A percentile compares a stretch with the other conserved stretches of the same genome.
Conservation (phyloP, 768 basidiomycete genomes). For the Xerocomellus amylosporus region DNA sequence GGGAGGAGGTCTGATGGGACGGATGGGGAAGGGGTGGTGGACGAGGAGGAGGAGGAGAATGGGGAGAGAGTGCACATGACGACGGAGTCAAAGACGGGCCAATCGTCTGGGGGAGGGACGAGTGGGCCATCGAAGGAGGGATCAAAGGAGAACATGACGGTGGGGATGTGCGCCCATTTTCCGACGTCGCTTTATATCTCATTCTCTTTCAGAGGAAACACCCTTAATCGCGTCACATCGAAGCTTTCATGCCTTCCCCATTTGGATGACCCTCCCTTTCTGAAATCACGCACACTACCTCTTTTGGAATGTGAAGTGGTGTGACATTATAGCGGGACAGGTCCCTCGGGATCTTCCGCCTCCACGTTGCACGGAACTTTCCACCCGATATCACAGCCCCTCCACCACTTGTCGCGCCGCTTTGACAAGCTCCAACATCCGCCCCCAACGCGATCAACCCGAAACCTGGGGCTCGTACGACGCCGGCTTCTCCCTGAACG, state of each 20-base stretch:
- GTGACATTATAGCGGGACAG: background rate
- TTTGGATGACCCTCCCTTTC: conserved; percentile 18
- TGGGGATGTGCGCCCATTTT: conserved; percentile 1
- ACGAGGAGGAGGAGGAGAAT: conserved; percentile 11
- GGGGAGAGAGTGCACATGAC: conserved; percentile 6
- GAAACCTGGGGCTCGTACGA: conserved; percentile 43
- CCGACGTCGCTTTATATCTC: conserved; percentile 25
- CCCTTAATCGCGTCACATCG: conserved; percentile 29
- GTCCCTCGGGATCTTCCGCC: conserved; percentile 17
- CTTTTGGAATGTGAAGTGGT: conserved; percentile 12
- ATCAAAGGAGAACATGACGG: conserved; percentile 21
- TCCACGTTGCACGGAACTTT: conserved; percentile 22
- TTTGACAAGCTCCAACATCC: conserved; percentile 41
- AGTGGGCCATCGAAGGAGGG: conserved; percentile 10
- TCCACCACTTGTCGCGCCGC: conserved; percentile 13
- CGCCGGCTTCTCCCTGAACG: conserved; percentile 21
- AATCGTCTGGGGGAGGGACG: conserved; percentile 14
- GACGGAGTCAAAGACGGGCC: conserved; percentile 27
- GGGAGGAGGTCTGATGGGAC: background rate
- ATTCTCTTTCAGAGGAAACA: background rate
- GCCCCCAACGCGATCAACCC: conserved; percentile 44
- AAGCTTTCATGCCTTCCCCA: conserved; percentile 8
- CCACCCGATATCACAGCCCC: background rate
- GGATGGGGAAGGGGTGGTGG: conserved; percentile 10
- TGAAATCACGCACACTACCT: conserved; percentile 28